These are phyloP conservation scores for Thraustochytrium sp. DNA, from an alignment of 352 stramenopile genomes.

Conservation along the genomic window DNA sequence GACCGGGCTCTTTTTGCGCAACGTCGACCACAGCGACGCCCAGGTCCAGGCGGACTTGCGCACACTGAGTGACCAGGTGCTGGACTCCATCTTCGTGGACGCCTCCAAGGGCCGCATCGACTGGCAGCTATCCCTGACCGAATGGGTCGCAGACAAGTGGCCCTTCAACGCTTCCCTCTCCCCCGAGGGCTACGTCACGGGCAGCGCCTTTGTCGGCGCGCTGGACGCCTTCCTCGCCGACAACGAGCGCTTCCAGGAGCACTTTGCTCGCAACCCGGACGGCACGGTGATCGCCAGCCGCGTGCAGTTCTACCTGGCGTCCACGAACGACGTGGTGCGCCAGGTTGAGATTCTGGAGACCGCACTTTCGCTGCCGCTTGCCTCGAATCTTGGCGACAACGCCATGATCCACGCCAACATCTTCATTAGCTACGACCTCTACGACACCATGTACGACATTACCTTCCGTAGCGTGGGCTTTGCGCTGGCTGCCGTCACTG, in stretches of 20 bases:
- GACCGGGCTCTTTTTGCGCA: background rate
- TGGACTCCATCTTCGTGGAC: background rate
- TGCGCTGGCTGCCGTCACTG: no score
- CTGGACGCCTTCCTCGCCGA: background rate
- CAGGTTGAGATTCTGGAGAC: background rate
- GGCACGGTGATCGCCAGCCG: background rate
- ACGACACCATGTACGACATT: no score
- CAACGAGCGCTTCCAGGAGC: background rate
- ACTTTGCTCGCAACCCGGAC: background rate
- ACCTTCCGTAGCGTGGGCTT: no score
- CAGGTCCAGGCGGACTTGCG: background rate
- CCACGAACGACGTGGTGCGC: background rate
- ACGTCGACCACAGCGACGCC: background rate
- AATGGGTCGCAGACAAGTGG: background rate
- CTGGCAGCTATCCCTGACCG: conserved; percentile 22
- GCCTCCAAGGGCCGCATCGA: conserved; percentile 5
- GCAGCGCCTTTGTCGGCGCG: background rate
- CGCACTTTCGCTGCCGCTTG: background rate
- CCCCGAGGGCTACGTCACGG: background rate
- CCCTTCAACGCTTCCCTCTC: background rate
- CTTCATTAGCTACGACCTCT: no score
- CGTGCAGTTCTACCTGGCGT: background rate
- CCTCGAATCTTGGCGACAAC: no score
- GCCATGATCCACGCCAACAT: no score
- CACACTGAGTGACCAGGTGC: background rate